Conservation (phyloP, 345 rosid genomes). For the Eucalyptus tenuipes region DNA sequence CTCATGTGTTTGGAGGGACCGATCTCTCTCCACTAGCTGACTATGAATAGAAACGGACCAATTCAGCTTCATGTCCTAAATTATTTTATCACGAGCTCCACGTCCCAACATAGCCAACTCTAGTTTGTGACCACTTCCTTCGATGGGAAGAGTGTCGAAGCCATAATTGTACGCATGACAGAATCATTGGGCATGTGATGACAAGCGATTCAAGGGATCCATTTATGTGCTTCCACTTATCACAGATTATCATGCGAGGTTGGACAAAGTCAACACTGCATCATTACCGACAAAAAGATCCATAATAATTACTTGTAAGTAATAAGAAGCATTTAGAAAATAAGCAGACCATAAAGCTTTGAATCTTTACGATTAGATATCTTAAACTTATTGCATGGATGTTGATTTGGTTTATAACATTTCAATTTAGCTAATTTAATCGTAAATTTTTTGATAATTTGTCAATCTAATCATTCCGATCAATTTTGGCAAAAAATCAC, state of each 20-base stretch:
- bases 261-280: not conserved
- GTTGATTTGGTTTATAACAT: not conserved
- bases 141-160: not conserved
- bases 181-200: not conserved
- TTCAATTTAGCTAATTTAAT: not conserved
- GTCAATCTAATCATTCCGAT: rapidly evolving
- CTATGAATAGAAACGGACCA: not conserved
- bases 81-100: not conserved
- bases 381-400: not conserved
- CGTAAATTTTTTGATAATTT: not conserved
- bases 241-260: not conserved
- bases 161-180: not conserved
- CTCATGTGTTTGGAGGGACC: not conserved
- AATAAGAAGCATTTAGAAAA: not conserved
- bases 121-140: not conserved
- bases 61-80: not conserved
- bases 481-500: not conserved
- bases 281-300: not conserved
- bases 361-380: not conserved
- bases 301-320: not conserved
- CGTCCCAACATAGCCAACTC: not conserved
- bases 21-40: not conserved
- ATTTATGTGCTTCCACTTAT: not conserved
- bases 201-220: not conserved
- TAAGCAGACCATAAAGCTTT: not conserved